Base-by-base conservation (phyloP, 495 filamentous ascomycete species). In the Penicillium flavigenum region DNA sequence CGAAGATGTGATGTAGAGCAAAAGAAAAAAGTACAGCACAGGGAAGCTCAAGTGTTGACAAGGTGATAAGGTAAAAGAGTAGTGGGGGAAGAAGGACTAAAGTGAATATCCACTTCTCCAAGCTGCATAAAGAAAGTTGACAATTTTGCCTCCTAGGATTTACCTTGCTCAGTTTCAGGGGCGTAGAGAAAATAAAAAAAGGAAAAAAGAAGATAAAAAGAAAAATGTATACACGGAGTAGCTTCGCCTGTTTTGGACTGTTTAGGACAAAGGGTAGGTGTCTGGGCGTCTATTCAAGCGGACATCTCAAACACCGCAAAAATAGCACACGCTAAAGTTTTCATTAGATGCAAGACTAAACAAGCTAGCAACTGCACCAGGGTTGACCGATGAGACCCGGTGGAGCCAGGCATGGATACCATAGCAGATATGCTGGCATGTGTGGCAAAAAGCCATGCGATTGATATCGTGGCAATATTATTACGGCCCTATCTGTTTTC, bases 401-500 rank as follows among this genome's bases (percentile, higher is more conserved):
- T 66, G 63, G 63, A 46, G 14, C 5, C 34, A 29, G 27, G 24
- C 24, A 26, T 26, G 24, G 24, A 26, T 26, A 26, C 24, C 24
- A 51, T 38, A 50, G 29, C 31, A 55, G 39, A 57, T 53, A 50
- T 44, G 42, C 39, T 56, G 49, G 58, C 62, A 65, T 67, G 62
- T 64, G 46, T 59, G 56, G 53, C 59, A 57, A 54, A 57, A 54
- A 48, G 56, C 60, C 62, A 64, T 60, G 56, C 58, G 56, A 65
- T 55, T 45, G 11, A 42, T 52, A 45, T 47, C 43, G 48, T 65
- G 62, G 62, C 50, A 54, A 47, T 57, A 24, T 16, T 44, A 51
- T n/a, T n/a, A n/a, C 51, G 51, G 41, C 7, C 5, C 5, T 45
- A 24, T 19, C 41, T 55, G 42, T 38, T 24, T 27, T 43, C n/a